Evolutionary conservation across 2,329 filamentous ascomycete species (phyloP).

Genomic region (Colletotrichum costaricense): DNA sequence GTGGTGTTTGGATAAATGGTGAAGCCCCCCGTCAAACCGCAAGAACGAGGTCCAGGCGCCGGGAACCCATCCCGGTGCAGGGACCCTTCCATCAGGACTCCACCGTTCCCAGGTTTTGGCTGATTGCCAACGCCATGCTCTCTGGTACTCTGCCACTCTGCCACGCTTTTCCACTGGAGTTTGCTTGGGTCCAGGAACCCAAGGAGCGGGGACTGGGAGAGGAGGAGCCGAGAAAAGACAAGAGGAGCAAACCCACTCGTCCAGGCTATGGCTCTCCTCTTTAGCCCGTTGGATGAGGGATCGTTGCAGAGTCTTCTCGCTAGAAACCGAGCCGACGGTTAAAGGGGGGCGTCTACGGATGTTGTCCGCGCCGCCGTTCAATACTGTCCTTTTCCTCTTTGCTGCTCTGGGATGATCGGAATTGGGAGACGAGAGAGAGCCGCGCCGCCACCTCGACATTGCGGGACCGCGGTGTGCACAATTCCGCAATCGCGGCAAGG

Average conservation of each 20-base stretch:
- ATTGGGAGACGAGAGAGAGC: neutral
- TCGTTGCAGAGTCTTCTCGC: neutral
- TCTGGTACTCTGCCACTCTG: neutral
- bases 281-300: neutral
- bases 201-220: neutral
- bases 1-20: neutral
- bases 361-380: neutral
- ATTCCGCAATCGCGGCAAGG: constrained; percentile 9
- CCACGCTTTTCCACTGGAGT: neutral
- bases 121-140: neutral
- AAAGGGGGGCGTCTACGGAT: neutral
- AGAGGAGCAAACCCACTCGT: neutral
- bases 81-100: neutral
- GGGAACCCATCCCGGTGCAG: constrained; percentile 23
- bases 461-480: constrained; percentile 17
- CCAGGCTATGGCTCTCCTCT: neutral
- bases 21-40: neutral
- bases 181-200: constrained; percentile 15
- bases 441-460: constrained; percentile 21
- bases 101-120: neutral
- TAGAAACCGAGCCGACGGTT: constrained; percentile 4
- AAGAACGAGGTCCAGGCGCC: constrained; percentile 12
- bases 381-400: neutral
- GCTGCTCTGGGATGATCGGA: neutral
- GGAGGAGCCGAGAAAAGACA: neutral